Conservation (phyloP, 2,329 filamentous ascomycete genomes). For the Colletotrichum eremochloae region DNA sequence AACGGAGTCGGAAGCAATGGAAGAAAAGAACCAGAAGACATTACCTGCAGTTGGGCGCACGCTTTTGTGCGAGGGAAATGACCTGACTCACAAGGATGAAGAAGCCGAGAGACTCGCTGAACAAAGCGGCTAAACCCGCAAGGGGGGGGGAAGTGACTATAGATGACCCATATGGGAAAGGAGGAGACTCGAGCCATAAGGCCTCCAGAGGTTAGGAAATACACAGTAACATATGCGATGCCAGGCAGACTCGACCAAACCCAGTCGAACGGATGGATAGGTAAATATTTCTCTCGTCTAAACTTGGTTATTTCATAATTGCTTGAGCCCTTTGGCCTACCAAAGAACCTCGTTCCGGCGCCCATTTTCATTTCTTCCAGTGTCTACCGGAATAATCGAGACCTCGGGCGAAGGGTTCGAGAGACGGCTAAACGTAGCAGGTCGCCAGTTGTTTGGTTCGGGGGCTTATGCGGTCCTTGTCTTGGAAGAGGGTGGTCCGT, state of each 20-base stretch:
- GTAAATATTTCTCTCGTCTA: constrained; percentile 32
- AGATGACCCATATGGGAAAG: constrained; percentile 16
- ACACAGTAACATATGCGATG: constrained; percentile 30
- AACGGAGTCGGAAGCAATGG: neutral
- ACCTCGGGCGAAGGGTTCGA: neutral
- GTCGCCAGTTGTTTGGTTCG: neutral
- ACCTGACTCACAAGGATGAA: constrained; percentile 4
- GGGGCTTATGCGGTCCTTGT: neutral
- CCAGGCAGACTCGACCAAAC: constrained; percentile 15
- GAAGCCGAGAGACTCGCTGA: constrained; percentile 6
- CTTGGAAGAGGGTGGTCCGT: neutral
- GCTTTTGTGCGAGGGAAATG: neutral
- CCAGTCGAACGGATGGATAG: constrained; percentile 26
- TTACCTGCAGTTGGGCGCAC: neutral
- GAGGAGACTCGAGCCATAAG: constrained; percentile 14
- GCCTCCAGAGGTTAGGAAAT: constrained; percentile 20
- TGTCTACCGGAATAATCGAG: neutral
- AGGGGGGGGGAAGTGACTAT: constrained; percentile 5
- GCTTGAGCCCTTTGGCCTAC: neutral
- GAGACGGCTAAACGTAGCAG: neutral
- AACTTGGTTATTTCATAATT: neutral
- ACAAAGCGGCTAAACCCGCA: neutral
- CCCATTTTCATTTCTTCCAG: neutral
- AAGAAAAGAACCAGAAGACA: constrained; percentile 13
- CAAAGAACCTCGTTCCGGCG: neutral